Percentiles rank a stretch among this genome's conserved stretches.
Conservation (phyloP, 225 moss, liverwort and hornwort genomes). For the Sphagnum tenellum region DNA sequence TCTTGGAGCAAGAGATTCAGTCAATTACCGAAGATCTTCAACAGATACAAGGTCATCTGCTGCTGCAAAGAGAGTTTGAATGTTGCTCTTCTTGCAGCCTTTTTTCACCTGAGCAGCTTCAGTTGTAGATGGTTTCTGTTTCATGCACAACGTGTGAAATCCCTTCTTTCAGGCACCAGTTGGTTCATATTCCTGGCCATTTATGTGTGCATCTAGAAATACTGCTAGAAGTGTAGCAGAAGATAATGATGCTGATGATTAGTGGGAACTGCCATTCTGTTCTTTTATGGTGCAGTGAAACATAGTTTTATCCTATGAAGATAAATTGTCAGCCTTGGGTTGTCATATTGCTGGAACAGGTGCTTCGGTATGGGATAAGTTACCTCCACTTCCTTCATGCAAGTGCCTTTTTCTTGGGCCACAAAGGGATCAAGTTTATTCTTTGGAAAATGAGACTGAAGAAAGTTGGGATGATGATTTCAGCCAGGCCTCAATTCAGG, state of each 20-base stretch:
- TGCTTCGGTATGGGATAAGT: conserved; percentile 23
- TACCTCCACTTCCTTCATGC: conserved; percentile 43
- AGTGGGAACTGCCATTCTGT: neutral
- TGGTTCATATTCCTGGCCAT: no score
- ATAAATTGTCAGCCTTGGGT: no score
- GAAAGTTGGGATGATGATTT: conserved; percentile 17
- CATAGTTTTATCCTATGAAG: no score
- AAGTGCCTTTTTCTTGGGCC: conserved; percentile 40
- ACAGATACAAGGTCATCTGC: conserved; percentile 22
- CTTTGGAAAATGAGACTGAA: conserved; percentile 7
- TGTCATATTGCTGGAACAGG: conserved; percentile 10
- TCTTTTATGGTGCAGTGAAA: no score
- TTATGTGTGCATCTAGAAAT: neutral
- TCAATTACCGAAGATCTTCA: conserved; percentile 25
- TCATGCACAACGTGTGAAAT: neutral
- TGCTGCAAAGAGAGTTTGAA: no score
- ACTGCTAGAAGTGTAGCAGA: neutral
- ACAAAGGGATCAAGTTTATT: conserved; percentile 2
- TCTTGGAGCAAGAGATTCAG: conserved; percentile 25
- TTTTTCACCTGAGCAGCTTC: neutral
- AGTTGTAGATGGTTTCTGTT: neutral
- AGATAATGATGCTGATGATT: neutral
- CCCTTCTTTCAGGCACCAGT: neutral
- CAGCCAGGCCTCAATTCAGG: conserved; percentile 20
- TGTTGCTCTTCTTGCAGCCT: no score